Evolutionary conservation across 495 filamentous ascomycete species (phyloP).

Genomic region (Aspergillus indologenus): DNA sequence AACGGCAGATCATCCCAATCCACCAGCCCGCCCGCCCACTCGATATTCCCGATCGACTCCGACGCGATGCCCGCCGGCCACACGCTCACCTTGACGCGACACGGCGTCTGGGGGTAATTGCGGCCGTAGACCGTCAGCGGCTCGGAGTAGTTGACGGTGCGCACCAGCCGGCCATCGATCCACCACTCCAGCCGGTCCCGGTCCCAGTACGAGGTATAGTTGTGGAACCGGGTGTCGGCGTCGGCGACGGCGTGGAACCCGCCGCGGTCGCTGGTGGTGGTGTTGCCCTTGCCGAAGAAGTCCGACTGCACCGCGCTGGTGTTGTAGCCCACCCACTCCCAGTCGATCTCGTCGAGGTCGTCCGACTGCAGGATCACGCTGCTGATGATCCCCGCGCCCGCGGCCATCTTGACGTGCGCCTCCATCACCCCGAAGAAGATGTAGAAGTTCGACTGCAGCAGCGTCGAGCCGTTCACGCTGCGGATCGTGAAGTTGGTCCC

Average conservation of each 20-base stretch:
- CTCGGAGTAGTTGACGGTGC: conserved; percentile 74
- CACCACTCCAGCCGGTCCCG: conserved; percentile 81
- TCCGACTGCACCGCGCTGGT: conserved; percentile 80
- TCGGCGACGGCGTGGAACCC: no score
- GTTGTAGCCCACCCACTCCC: conserved; percentile 86
- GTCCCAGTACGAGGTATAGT: conserved; percentile 90
- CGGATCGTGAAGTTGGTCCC: no score
- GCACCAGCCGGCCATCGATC: conserved; percentile 72
- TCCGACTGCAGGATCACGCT: conserved; percentile 93
- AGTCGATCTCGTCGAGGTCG: conserved; percentile 97
- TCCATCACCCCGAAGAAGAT: conserved; percentile 96
- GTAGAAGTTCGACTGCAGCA: conserved; percentile 81
- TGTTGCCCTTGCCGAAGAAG: no score
- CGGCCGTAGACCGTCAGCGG: conserved; percentile 79
- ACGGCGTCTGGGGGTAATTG: conserved; percentile 89
- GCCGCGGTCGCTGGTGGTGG: no score
- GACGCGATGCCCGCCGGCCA: conserved; percentile 87
- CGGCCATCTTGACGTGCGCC: conserved; percentile 81
- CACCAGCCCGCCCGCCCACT: conserved; percentile 87
- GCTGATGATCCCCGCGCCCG: conserved; percentile 83
- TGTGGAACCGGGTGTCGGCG: conserved; percentile 75
- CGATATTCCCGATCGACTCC: conserved; percentile 80
- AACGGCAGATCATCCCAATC: no score
- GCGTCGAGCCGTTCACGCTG: no score
- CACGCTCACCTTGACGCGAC: conserved; percentile 88